Conservation (phyloP, 495 filamentous ascomycete species). For the Haplographium delicatum region DNA sequence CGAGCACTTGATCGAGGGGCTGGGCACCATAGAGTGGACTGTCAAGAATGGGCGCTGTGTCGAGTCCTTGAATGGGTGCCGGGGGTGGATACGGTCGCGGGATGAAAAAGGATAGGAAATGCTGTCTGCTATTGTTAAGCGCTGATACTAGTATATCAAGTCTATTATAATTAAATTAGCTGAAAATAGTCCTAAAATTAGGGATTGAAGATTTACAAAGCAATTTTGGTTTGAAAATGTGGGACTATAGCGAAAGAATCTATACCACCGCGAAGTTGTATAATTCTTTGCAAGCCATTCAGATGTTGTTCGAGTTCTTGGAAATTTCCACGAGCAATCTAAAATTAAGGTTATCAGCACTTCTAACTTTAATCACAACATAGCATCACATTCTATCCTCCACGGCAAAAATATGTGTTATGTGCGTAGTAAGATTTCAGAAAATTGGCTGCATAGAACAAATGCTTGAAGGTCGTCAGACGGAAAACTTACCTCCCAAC, state of each 20-base stretch:
- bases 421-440: neutral
- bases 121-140: neutral
- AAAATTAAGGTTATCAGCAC: neutral
- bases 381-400: too few relatives aligned
- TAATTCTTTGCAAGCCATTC: neutral
- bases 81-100: neutral
- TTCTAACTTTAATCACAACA: too few relatives aligned
- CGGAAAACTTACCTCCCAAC: constrained; percentile 3
- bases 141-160: neutral
- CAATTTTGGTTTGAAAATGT: neutral
- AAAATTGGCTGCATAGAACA: too few relatives aligned
- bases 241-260: neutral
- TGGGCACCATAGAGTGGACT: neutral
- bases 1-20: neutral
- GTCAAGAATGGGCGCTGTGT: neutral
- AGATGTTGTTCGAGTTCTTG: neutral
- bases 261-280: neutral
- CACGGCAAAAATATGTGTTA: too few relatives aligned
- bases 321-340: neutral
- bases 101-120: neutral
- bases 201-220: neutral
- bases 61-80: neutral
- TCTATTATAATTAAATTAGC: too few relatives aligned
- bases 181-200: too few relatives aligned
- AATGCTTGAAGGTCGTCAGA: too few relatives aligned